Evolutionary conservation across 2,329 filamentous ascomycete genomes (phyloP), one percentile per base, ranked within the genome.

Genomic region (Ophiosphaerella korrae): DNA sequence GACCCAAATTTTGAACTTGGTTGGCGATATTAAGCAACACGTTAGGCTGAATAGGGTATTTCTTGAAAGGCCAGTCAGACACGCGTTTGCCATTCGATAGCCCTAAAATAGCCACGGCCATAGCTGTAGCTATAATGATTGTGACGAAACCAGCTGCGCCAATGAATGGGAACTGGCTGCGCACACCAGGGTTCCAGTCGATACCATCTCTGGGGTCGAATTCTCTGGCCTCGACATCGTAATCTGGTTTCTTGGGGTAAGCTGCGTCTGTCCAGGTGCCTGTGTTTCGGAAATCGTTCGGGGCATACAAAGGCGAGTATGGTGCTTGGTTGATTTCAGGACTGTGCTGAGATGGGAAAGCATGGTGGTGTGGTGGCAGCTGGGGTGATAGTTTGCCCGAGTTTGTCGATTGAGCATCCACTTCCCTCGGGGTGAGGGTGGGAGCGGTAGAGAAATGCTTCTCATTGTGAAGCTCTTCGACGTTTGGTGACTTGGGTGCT

Each of bases 11-110:
- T 12, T 63, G 57, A 8, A 66, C 50, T 39, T 66, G 63, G 18
- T 66, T 64, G 2, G 61, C 61, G 14, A 66, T 54, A 43, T 66
- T 66, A 46, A 66, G 58, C 13, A 66, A 38, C 12, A 64, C 63
- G 53, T 66, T 66, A 36, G 61, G 63, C 31, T 63, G 57, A n/a
- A 58, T 45, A 12, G 61, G 50, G 2, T 59, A 59, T n/a, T 42
- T 52, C 5, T 42, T 49, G 16, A 54, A 55, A 8, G 60, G 60
- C 62, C 60, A 63, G 32, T 64, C 60, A 21, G 52, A 52, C 32
- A 60, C 54, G 13, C 56, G 53, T 36, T 58, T 59, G 5, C 50
- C 36, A 40, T 64, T 29, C 7, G 57, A 61, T 8, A 50, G 24
- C 2, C 39, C 51, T 2, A 64, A 46, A 5, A 60, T 60, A 2